A percentile compares a stretch with the other conserved stretches of the same genome.
Conservation (phyloP, 257 asterid species). For the Solanum clarkiae region DNA sequence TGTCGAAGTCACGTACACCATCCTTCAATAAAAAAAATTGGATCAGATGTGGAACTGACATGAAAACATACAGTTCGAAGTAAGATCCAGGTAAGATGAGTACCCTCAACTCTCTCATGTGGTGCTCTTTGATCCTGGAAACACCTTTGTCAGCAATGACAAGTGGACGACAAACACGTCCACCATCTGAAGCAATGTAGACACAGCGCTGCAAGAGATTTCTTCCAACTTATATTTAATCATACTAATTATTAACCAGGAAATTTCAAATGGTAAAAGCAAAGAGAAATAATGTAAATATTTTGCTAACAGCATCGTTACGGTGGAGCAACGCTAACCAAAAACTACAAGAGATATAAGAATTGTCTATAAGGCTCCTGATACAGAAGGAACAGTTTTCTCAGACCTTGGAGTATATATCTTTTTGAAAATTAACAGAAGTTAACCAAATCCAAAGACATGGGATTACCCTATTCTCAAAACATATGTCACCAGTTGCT, state of each 20-base stretch:
- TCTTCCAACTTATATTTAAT: conserved; percentile 1
- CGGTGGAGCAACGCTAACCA: background rate
- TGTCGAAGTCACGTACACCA: conserved; percentile 73
- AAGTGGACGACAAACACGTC: conserved; percentile 98
- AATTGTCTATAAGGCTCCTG: background rate
- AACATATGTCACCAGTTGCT: background rate
- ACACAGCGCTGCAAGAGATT: conserved; percentile 66
- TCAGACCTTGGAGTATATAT: background rate
- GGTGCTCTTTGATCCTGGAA: conserved; percentile 86
- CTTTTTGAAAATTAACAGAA: background rate
- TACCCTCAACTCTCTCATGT: conserved; percentile 97
- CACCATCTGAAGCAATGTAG: conserved; percentile 97
- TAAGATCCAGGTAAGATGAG: background rate
- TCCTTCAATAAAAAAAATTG: conserved; percentile 41
- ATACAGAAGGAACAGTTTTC: background rate
- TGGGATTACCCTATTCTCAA: background rate
- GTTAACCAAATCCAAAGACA: background rate
- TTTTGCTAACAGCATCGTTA: background rate
- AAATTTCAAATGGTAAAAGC: background rate
- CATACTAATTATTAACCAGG: background rate
- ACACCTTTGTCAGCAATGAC: conserved; percentile 92
- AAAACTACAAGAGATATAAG: background rate
- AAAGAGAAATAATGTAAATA: background rate
- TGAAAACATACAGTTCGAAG: background rate
- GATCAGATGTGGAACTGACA: conserved; percentile 5